These are phyloP conservation scores for Trichoderma citrinoviride DNA, from an alignment of 2,329 filamentous ascomycete species.

Conservation along the genomic window DNA sequence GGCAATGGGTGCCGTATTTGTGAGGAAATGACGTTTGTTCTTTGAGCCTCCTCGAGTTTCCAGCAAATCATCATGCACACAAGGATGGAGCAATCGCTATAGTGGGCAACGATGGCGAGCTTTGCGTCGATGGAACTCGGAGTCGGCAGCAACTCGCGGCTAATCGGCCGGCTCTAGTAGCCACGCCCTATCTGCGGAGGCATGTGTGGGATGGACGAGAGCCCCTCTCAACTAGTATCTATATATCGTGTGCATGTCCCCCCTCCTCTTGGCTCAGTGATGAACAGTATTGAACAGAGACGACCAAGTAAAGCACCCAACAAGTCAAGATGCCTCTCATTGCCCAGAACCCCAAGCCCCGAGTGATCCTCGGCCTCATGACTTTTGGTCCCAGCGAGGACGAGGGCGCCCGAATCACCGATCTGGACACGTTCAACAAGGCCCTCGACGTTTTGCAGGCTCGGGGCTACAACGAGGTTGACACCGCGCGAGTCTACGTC, in stretches of 20 bases:
- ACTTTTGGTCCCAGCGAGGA: constrained; percentile 68
- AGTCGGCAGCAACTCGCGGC: neutral
- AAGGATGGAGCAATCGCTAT: neutral
- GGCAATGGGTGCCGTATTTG: neutral
- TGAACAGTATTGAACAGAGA: too few species aligned
- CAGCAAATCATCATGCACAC: neutral
- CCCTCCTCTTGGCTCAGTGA: neutral
- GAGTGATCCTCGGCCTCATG: constrained; percentile 83
- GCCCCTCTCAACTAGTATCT: neutral
- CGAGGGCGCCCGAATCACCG: constrained; percentile 69
- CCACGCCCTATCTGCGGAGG: neutral
- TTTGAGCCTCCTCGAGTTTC: neutral
- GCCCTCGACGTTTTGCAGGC: constrained; percentile 72
- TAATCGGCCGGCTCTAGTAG: neutral
- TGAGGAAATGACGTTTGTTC: neutral
- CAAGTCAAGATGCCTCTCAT: constrained; percentile 46
- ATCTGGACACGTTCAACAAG: constrained; percentile 63
- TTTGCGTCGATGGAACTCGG: neutral
- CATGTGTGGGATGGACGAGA: neutral
- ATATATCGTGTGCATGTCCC: neutral
- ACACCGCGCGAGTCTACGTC: constrained; percentile 76
- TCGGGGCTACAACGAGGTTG: constrained; percentile 80
- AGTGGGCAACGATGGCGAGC: neutral
- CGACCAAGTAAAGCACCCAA: neutral
- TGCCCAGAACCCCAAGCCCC: constrained; percentile 50